phyloP scores from a whole-genome alignment of 257 asterid genomes.

The Nicotiana obtusifolia region DNA sequence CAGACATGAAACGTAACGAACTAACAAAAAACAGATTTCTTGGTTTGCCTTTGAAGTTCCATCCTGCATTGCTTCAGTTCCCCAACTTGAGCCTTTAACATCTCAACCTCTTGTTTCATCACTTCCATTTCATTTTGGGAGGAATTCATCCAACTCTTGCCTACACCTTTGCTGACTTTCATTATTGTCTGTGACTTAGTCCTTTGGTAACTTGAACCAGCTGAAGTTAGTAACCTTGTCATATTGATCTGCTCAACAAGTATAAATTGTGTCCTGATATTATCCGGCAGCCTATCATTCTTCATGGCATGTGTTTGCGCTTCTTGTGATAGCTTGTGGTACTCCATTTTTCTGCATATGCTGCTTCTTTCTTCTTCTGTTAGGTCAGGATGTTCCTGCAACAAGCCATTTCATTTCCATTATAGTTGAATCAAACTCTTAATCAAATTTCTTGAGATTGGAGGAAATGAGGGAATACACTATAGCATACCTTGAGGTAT shows the following conservation, averaged over 20 bases:
- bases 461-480: neutral
- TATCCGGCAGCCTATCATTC: constrained; percentile 22
- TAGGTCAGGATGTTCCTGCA: constrained; percentile 30
- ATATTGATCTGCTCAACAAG: constrained; percentile 30
- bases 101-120: constrained; percentile 21
- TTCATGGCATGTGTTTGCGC: constrained; percentile 22
- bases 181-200: constrained; percentile 15
- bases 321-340: constrained; percentile 25
- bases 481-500: constrained; percentile 22
- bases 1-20: neutral
- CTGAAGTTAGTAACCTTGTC: constrained; percentile 17
- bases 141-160: constrained; percentile 11
- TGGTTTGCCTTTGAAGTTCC: constrained; percentile 17
- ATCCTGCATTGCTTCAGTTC: constrained; percentile 15
- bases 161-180: constrained; percentile 1
- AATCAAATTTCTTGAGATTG: neutral
- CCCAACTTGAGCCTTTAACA: constrained; percentile 22
- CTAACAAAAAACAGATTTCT: neutral
- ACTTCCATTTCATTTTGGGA: constrained; percentile 9
- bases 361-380: constrained; percentile 23
- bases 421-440: neutral
- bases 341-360: constrained; percentile 23
- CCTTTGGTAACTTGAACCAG: constrained; percentile 19
- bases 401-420: neutral
- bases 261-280: constrained; percentile 15